Percentiles rank a stretch among this genome's conserved stretches.
These are phyloP conservation scores for Beauveria sp. DNA, from an alignment of 2,329 filamentous ascomycete genomes.

Conservation along the genomic window DNA sequence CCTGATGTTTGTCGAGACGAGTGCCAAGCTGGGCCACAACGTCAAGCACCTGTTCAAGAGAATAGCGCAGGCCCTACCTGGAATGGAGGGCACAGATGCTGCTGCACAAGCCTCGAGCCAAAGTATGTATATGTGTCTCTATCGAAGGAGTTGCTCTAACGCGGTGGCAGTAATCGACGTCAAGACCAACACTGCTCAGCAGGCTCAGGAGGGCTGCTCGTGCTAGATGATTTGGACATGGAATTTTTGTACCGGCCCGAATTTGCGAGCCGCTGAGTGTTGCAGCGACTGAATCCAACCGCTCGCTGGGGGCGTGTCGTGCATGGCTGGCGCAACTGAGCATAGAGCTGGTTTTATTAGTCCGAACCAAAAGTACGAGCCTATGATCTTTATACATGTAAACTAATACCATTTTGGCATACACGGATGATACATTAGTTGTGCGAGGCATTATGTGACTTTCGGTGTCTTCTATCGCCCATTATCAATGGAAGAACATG, in stretches of 20 bases:
- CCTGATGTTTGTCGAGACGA: constrained; percentile 98
- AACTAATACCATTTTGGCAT: constrained; percentile 10
- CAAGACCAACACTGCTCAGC: constrained; percentile 66
- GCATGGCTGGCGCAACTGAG: constrained; percentile 7
- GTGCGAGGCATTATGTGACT: background rate
- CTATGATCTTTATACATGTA: constrained; percentile 12
- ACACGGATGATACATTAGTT: background rate
- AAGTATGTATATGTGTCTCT: constrained; percentile 49
- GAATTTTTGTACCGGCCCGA: background rate
- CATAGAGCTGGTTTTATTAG: constrained; percentile 10
- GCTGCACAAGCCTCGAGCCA: constrained; percentile 65
- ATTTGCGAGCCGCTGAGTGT: background rate
- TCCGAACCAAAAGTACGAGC: constrained; percentile 8
- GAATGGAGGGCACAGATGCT: constrained; percentile 88
- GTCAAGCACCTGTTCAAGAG: constrained; percentile 96
- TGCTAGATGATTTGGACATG: constrained; percentile 21
- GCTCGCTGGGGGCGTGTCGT: background rate
- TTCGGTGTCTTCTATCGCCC: background rate
- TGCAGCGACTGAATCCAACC: background rate
- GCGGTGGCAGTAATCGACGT: constrained; percentile 73
- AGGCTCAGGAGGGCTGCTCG: constrained; percentile 64
- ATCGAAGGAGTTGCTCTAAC: constrained; percentile 17
- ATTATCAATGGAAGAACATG: background rate
- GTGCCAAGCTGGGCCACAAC: constrained; percentile 94
- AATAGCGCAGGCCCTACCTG: constrained; percentile 94